phyloP scores from a whole-genome alignment of 2,329 filamentous ascomycete genomes.

The Ascocoryne sarcoides region DNA sequence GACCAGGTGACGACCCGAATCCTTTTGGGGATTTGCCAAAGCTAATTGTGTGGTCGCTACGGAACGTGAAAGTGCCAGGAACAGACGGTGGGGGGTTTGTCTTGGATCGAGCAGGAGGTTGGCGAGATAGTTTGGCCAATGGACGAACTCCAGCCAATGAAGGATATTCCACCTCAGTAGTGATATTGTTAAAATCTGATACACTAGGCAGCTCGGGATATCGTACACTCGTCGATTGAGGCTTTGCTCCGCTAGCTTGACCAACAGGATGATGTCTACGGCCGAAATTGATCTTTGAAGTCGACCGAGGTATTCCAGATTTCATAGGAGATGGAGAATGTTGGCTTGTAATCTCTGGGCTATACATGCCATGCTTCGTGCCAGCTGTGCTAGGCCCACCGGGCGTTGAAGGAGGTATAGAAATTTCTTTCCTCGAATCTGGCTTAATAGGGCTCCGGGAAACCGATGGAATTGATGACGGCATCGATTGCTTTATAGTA shows the following conservation, averaged over 20 bases:
- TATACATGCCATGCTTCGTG: constrained; percentile 72
- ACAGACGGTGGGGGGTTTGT: constrained; percentile 29
- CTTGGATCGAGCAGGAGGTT: constrained; percentile 11
- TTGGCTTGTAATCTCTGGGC: constrained; percentile 45
- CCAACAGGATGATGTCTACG: constrained; percentile 30
- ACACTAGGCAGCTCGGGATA: constrained; percentile 45
- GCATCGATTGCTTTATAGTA: constrained; percentile 16
- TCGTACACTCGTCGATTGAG: constrained; percentile 31
- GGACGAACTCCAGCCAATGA: constrained; percentile 22
- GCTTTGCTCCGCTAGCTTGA: constrained; percentile 15
- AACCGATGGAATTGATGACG: constrained; percentile 19
- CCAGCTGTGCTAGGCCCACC: constrained; percentile 34
- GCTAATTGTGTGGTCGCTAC: constrained; percentile 55
- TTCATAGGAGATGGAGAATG: constrained; percentile 50
- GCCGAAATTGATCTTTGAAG: constrained; percentile 30
- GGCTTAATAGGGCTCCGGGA: constrained; percentile 35
- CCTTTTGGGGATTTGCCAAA: constrained; percentile 41
- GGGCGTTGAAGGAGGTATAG: constrained; percentile 52
- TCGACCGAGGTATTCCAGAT: constrained; percentile 37
- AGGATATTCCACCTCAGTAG: constrained; percentile 21
- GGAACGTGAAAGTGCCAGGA: constrained; percentile 55
- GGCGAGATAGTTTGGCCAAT: constrained; percentile 17
- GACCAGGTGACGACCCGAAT: constrained; percentile 50
- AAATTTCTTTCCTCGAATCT: constrained; percentile 47
- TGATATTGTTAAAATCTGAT: constrained; percentile 5